Conservation (phyloP, 2,329 filamentous ascomycete species). For the Corynespora cassiicola region DNA sequence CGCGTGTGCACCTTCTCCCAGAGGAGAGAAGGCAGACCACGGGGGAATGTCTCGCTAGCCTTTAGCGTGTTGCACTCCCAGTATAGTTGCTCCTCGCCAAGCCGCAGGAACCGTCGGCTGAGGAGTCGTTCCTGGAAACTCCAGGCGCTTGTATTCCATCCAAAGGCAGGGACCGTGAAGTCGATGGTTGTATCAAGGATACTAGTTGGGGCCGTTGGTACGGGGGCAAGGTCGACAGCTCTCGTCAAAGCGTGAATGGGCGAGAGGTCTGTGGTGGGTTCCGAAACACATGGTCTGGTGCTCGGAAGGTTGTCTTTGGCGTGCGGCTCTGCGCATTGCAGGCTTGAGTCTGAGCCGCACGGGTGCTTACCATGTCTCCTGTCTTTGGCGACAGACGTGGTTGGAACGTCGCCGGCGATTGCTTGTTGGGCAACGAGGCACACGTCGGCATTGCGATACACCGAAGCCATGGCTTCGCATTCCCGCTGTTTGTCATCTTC, state of each 20-base stretch:
- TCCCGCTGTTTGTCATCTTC: conserved; percentile 36
- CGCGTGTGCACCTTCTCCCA: conserved; percentile 44
- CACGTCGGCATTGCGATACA: conserved; percentile 42
- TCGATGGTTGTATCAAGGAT: conserved; percentile 12
- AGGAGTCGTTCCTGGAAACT: conserved; percentile 44
- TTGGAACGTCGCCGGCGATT: not conserved
- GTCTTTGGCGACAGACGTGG: not conserved
- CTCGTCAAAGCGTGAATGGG: not conserved
- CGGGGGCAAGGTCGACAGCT: no score
- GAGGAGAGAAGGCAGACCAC: conserved; percentile 38
- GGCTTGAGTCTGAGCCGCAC: no score
- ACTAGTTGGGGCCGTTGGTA: no score
- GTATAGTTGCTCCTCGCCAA: conserved; percentile 41
- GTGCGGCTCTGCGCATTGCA: no score
- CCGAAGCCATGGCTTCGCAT: conserved; percentile 36
- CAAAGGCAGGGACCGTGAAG: conserved; percentile 28
- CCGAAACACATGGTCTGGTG: no score
- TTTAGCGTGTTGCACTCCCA: conserved; percentile 48
- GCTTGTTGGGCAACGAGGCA: no score
- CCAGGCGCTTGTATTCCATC: conserved; percentile 45
- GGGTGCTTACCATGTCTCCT: no score
- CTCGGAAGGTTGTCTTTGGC: no score
- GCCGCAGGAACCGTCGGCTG: conserved; percentile 38
- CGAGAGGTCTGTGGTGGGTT: not conserved
- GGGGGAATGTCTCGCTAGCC: conserved; percentile 44